Evolutionary conservation across 148 eudicot species (phyloP).

Genomic region (Camellia lanceoleosa): DNA sequence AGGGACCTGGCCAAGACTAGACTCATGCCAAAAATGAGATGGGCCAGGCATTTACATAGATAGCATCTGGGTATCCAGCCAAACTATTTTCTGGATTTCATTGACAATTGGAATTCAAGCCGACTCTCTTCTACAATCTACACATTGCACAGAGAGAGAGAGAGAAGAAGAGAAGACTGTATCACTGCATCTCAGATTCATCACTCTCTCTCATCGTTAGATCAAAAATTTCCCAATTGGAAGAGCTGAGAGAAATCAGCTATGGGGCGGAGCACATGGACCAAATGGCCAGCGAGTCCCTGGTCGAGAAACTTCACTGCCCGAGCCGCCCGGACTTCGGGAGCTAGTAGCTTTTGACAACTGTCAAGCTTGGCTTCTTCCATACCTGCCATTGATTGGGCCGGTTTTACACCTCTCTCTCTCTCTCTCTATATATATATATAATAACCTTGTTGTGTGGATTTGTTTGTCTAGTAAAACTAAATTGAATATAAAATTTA

Average conservation of each 20-base stretch:
- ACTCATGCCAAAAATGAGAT: too few species aligned
- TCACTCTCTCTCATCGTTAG: background rate
- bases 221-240: conserved; percentile 37
- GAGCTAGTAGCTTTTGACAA: conserved; percentile 81
- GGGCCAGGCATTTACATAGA: too few species aligned
- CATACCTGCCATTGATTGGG: conserved; percentile 96
- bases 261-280: conserved; percentile 73
- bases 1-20: too few species aligned
- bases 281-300: conserved; percentile 77
- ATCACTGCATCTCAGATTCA: background rate
- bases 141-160: too few species aligned
- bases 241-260: conserved; percentile 65
- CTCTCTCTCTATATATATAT: background rate
- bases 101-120: too few species aligned
- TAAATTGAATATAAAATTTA: background rate
- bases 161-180: too few species aligned
- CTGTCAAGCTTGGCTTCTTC: conserved; percentile 75
- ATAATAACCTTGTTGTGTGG: background rate
- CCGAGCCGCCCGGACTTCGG: conserved; percentile 62
- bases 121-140: too few species aligned
- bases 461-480: background rate
- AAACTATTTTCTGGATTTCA: too few species aligned
- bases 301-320: conserved; percentile 56
- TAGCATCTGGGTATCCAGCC: too few species aligned
- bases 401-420: background rate